Base-by-base conservation (phyloP, 768 basidiomycete genomes). In the Tephrocybe sp. region DNA sequence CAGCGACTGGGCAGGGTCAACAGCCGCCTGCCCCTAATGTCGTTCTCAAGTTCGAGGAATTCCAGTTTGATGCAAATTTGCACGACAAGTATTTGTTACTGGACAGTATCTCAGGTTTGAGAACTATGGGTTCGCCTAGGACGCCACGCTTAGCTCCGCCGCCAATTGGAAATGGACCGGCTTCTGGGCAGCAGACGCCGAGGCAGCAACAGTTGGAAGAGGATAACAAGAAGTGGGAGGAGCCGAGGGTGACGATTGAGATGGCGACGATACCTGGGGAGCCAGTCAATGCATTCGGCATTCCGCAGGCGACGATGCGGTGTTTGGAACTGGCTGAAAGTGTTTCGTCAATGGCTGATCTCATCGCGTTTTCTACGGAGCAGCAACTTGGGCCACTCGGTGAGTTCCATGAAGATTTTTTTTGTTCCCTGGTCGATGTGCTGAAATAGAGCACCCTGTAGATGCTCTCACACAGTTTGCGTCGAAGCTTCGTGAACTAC, bases 321-420 rank as follows among this genome's bases (percentile, higher is more conserved):
- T 91, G 89, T 76, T 70, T 92, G 28, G 90, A 92, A 78, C 74
- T 92, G 44, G 89, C 89, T 22, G 89, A 92, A 64, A 89, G 87
- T 58, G 88, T 92, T 5, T 79, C 77, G 36, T 80, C 86, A 53
- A 90, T 92, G 90, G 72, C 79, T 27, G 88, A 91, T 56, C 72
- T 92, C 45, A 89, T 92, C 47, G 60, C 75, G 4, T 89, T 79
- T 59, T 81, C 86, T 21, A 77, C 58, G 21, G 78, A 83, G 28
- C 65, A 69, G 6, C 44, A 68, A 0, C 62, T 84, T 15, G 89
- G 89, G 31, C 87, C 88, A 21, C 63, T 80, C 59, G 84, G 89
- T 92, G 68, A 60, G 80, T 56, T n/a, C n/a, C n/a, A n/a, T n/a
- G n/a, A n/a, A n/a, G 51, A 48, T 58, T 52, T 55, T 48, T 50